These are phyloP conservation scores for Lasiosphaeria ovina DNA, from an alignment of 495 filamentous ascomycete genomes.

Conservation along the genomic window DNA sequence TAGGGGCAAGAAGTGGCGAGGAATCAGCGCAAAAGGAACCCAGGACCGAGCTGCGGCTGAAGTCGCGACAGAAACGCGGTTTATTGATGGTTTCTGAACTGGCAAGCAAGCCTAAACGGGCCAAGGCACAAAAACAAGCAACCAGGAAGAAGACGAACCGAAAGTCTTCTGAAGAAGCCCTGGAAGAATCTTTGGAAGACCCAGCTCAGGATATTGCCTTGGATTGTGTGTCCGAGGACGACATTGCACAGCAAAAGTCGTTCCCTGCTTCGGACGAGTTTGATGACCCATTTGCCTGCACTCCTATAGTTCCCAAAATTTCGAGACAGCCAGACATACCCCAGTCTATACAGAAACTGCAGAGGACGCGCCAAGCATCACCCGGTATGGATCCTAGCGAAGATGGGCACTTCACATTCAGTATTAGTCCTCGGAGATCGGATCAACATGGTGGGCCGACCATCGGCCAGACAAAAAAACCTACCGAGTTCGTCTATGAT, in stretches of 20 bases:
- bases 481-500: not conserved
- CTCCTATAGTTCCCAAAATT: not conserved
- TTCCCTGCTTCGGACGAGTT: not conserved
- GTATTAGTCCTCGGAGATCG: too few species aligned
- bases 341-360: not conserved
- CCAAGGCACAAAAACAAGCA: conserved; percentile 2
- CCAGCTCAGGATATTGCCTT: not conserved
- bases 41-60: conserved; percentile 42
- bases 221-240: not conserved
- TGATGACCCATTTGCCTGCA: conserved; percentile 10
- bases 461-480: not conserved
- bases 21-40: conserved; percentile 21
- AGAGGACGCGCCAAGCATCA: not conserved
- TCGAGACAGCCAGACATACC: not conserved
- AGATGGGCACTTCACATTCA: not conserved
- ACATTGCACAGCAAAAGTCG: too few species aligned
- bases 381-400: not conserved
- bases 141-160: not conserved
- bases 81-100: conserved; percentile 38
- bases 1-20: not conserved
- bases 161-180: not conserved
- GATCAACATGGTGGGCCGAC: not conserved
- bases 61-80: conserved; percentile 42
- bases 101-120: conserved; percentile 8
- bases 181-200: not conserved